These are phyloP conservation scores for Candida insectorum DNA, from an alignment of 805 yeast genomes.

Conservation along the genomic window DNA sequence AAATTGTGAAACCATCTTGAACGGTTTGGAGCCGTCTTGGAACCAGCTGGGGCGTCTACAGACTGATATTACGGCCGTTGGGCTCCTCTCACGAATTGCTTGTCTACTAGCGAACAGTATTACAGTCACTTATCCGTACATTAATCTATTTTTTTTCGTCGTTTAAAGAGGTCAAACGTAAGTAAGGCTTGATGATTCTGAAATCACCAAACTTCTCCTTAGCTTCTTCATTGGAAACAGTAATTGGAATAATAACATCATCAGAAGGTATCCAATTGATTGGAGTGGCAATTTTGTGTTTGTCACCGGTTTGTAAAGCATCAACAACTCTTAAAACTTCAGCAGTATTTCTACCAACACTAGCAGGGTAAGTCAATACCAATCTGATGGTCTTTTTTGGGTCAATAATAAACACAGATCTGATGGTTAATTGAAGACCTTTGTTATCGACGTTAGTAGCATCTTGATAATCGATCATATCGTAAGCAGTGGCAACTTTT, in stretches of 20 bases:
- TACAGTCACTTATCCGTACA: too few species aligned
- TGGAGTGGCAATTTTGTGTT: constrained; percentile 82
- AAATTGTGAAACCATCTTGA: too few species aligned
- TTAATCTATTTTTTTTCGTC: too few species aligned
- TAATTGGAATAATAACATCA: constrained; percentile 90
- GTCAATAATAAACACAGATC: constrained; percentile 90
- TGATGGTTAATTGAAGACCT: constrained; percentile 81
- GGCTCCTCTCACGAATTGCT: too few species aligned
- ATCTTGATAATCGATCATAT: constrained; percentile 71
- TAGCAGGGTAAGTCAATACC: constrained; percentile 86
- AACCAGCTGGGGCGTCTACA: too few species aligned
- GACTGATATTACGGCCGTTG: too few species aligned
- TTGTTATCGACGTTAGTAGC: constrained; percentile 63
- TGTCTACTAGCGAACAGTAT: too few species aligned
- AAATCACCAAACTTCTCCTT: constrained; percentile 81
- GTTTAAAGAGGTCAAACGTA: constrained; percentile 61
- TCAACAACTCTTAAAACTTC: constrained; percentile 90
- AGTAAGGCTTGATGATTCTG: constrained; percentile 84
- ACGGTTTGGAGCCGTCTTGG: too few species aligned
- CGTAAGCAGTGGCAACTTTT: constrained; percentile 70
- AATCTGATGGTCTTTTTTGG: constrained; percentile 86
- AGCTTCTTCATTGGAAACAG: constrained; percentile 61
- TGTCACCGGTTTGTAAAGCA: constrained; percentile 82
- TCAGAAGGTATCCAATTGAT: constrained; percentile 88
- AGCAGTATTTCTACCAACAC: constrained; percentile 89